Evolutionary conservation across 148 eudicot genomes (phyloP).

Genomic region (Selenicereus undatus): DNA sequence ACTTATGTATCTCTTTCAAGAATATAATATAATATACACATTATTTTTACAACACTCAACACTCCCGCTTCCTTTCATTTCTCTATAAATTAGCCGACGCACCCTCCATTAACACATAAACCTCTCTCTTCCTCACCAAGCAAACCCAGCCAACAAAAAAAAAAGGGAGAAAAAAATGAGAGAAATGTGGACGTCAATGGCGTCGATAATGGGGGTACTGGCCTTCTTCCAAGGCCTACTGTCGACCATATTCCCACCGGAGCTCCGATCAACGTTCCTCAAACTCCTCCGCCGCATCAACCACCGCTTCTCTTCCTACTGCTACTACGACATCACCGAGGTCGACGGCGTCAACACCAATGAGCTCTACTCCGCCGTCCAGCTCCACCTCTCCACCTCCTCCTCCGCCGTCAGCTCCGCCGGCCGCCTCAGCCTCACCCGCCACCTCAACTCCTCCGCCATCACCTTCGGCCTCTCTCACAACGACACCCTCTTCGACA

Average conservation of each 20-base stretch:
- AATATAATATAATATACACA: too few relatives aligned
- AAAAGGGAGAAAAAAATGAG: slow-evolving; percentile 39
- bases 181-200: slow-evolving; percentile 80
- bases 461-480: slow-evolving; percentile 69
- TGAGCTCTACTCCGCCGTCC: slow-evolving; percentile 93
- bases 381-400: slow-evolving; percentile 71
- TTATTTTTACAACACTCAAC: too few relatives aligned
- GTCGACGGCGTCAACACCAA: slow-evolving; percentile 96
- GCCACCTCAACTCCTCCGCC: slow-evolving; percentile 66
- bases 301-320: slow-evolving; percentile 57
- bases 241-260: slow-evolving; percentile 71
- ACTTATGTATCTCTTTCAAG: too few relatives aligned
- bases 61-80: too few relatives aligned
- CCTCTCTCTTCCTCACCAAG: not conserved
- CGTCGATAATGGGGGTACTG: slow-evolving; percentile 78
- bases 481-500: slow-evolving; percentile 67
- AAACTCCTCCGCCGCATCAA: slow-evolving; percentile 49
- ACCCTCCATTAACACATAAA: too few relatives aligned
- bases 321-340: slow-evolving; percentile 90
- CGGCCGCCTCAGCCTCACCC: slow-evolving; percentile 61
- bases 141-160: not conserved
- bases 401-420: slow-evolving; percentile 48
- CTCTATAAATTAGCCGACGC: too few relatives aligned
- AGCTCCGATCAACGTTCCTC: slow-evolving; percentile 52
- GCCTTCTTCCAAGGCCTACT: slow-evolving; percentile 74